Conservation (phyloP, 2,329 filamentous ascomycete species). For the Cladosporium velox region DNA sequence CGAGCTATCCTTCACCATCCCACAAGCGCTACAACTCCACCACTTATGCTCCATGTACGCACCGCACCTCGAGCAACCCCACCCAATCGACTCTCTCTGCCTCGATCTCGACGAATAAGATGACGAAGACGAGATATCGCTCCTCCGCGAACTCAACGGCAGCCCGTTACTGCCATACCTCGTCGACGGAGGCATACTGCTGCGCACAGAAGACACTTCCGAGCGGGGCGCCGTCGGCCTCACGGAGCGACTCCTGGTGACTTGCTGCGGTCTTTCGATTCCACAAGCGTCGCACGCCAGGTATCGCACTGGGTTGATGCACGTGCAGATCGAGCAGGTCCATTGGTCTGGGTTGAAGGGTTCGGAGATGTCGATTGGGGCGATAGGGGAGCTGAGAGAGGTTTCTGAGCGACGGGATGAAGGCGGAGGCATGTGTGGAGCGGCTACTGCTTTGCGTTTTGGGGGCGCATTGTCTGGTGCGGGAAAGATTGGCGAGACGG, state of each 20-base stretch:
- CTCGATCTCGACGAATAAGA: constrained; percentile 36
- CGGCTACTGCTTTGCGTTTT: constrained; percentile 12
- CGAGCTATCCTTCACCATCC: constrained; percentile 54
- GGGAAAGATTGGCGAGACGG: constrained; percentile 21
- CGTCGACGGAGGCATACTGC: constrained; percentile 20
- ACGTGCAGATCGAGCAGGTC: constrained; percentile 63
- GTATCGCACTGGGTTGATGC: constrained; percentile 61
- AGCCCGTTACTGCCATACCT: constrained; percentile 19
- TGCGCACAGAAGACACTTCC: constrained; percentile 8
- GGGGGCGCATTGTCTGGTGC: constrained; percentile 14
- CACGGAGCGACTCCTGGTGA: constrained; percentile 26
- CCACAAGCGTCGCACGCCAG: constrained; percentile 63
- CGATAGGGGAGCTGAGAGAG: constrained; percentile 25
- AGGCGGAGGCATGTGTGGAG: constrained; percentile 1
- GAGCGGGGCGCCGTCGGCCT: not conserved
- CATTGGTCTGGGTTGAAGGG: constrained; percentile 48
- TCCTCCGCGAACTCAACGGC: constrained; percentile 1
- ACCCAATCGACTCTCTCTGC: constrained; percentile 55
- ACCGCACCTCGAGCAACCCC: constrained; percentile 60
- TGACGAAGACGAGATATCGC: not conserved
- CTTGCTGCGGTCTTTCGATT: constrained; percentile 47
- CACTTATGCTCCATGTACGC: constrained; percentile 65
- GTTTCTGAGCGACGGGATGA: constrained; percentile 21
- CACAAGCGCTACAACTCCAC: constrained; percentile 65
- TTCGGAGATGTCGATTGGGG: constrained; percentile 35